These are phyloP conservation scores for Aureococcus anophagefferens DNA, from an alignment of 108 stramenopile species.

Conservation along the genomic window DNA sequence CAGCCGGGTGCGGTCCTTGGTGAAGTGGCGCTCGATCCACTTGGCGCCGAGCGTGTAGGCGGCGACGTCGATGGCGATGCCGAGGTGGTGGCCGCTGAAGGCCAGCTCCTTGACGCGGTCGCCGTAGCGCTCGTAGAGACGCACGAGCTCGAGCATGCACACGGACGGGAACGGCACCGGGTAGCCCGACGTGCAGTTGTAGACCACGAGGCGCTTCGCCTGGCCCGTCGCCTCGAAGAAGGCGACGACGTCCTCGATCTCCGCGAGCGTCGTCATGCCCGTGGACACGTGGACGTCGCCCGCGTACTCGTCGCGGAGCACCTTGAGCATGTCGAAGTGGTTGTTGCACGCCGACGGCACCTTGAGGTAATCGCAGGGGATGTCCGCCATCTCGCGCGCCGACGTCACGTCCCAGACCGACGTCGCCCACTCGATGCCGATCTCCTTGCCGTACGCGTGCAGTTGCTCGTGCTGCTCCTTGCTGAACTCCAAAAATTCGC, in stretches of 20 bases:
- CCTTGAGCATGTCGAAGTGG: background rate
- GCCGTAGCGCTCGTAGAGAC: background rate
- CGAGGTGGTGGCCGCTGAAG: background rate
- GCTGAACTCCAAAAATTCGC: background rate
- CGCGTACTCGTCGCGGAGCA: background rate
- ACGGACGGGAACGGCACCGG: background rate
- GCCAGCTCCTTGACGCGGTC: background rate
- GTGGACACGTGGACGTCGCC: background rate
- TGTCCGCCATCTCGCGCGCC: background rate
- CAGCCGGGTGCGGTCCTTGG: conserved; percentile 1
- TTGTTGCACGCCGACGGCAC: background rate
- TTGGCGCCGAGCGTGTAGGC: background rate
- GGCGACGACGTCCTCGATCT: background rate
- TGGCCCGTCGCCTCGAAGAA: background rate
- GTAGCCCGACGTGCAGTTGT: background rate
- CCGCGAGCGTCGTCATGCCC: background rate
- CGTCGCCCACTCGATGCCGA: background rate
- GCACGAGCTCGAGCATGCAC: background rate
- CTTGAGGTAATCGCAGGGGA: background rate
- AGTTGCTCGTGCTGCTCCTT: background rate
- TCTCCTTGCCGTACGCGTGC: background rate
- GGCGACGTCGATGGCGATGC: background rate
- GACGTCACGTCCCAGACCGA: background rate
- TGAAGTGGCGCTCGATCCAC: background rate
- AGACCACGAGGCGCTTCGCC: background rate